Evolutionary conservation across 768 basidiomycete genomes (phyloP), one percentile per base, ranked within the genome.

Genomic region (Collybiopsis luxurians): DNA sequence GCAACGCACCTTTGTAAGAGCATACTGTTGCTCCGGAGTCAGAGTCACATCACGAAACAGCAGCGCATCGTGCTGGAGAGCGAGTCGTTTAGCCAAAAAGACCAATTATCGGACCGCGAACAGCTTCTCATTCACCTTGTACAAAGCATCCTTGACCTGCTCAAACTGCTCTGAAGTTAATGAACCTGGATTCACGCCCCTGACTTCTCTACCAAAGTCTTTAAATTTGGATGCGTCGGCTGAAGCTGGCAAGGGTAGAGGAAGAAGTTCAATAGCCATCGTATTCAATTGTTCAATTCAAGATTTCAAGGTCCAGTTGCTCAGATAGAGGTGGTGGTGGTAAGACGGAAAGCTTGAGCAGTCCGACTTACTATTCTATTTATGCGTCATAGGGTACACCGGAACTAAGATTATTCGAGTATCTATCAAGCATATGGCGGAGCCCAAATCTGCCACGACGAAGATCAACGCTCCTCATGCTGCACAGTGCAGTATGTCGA

Each of bases 1-100:
- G 28, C 26, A 44, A 60, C 77, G 56, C 60, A 87, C 92, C 82
- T 93, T 92, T 13, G 92, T 94, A 58, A 95, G 71, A 13, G 83
- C 82, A 69, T 90, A 93, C 68, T 95, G 92, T 66, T 90, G 85
- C 69, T 92, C 90, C 0, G 92, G 92, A 4, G 84, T 80, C 23
- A 95, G 68, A 28, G 79, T 71, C 30, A 79, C 79, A 64, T 89
- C 71, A 55, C 89, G 79, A 75, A 95, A 95, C 54, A 95, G 75
- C 40, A 95, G 79, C 17, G 79, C 80, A 42, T 81, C 80, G 62
- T 95, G 79, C 90, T 93, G 64, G 38, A 15, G 23, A 15, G 17
- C 9, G 50, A n/a, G n/a, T n/a, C 30, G 51, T 45, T 21, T 53
- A 21, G n/a, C 46, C 59, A 38, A 40, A 44, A 23, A 36, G 36